phyloP scores from a whole-genome alignment of 768 basidiomycete genomes.

The Tricholoma saponaceum region DNA sequence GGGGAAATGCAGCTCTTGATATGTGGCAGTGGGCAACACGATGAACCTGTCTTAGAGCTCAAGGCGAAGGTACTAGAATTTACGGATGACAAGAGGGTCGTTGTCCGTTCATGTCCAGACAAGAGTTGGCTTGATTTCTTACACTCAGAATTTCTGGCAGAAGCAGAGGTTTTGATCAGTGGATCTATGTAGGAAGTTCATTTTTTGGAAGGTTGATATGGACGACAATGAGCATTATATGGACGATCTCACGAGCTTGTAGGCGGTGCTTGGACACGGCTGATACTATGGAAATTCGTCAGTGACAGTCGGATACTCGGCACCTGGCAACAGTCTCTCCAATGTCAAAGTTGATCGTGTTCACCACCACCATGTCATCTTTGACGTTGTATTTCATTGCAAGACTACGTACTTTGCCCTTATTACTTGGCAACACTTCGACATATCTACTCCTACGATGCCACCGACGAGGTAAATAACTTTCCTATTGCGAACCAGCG shows the following conservation, averaged over 20 bases:
- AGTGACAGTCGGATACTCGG: no score
- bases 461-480: slow-evolving; percentile 6
- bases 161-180: not conserved
- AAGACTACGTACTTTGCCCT: no score
- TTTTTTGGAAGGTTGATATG: no score
- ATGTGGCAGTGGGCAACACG: slow-evolving; percentile 5
- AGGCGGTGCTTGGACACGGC: no score
- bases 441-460: not conserved
- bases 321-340: no score
- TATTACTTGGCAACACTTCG: not conserved
- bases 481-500: slow-evolving; percentile 13
- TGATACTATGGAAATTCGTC: no score
- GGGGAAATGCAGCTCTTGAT: slow-evolving; percentile 24
- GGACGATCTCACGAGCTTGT: no score
- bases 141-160: not conserved
- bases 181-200: not conserved
- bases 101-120: not conserved
- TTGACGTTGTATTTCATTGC: no score
- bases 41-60: not conserved
- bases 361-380: no score
- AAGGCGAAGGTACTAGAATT: not conserved
- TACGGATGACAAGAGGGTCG: not conserved
- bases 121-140: not conserved
- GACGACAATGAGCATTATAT: no score
- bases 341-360: no score